Conservation (phyloP, 441 rosid genomes). For the Erodium chrysanthum region DNA sequence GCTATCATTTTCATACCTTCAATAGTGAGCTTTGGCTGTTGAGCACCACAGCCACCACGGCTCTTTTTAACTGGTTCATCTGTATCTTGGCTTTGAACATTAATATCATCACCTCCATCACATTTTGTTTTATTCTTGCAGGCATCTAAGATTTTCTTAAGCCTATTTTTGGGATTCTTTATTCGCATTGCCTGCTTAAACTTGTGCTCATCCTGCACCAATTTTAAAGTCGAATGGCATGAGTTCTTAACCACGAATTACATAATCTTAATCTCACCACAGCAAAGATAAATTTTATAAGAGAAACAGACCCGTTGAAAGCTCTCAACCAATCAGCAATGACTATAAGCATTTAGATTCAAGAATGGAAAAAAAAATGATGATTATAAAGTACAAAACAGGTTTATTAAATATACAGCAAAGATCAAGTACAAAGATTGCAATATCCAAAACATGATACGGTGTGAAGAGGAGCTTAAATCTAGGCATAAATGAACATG, state of each 20-base stretch:
- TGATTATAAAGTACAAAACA: background rate
- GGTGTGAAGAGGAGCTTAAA: background rate
- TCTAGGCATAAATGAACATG: background rate
- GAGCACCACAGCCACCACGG: constrained; percentile 82
- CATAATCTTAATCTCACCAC: background rate
- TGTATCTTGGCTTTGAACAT: constrained; percentile 49
- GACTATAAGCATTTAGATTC: no score
- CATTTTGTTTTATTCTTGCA: constrained; percentile 86
- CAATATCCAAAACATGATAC: background rate
- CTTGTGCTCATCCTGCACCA: constrained; percentile 81
- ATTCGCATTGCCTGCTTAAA: constrained; percentile 91
- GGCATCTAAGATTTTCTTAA: constrained; percentile 81
- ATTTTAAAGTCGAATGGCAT: background rate
- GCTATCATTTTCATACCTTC: constrained; percentile 99
- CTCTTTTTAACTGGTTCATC: constrained; percentile 78
- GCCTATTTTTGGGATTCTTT: constrained; percentile 80
- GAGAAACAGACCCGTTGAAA: no score
- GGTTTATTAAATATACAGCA: background rate
- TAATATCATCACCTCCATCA: constrained; percentile 82
- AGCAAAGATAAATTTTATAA: no score
- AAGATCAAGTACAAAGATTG: background rate
- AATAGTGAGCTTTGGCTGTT: constrained; percentile 74
- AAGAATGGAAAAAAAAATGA: background rate
- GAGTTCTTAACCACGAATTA: background rate
- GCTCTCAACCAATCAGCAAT: no score